These are phyloP conservation scores for Phaseolus coccineus DNA, from an alignment of 331 rosid species.

Conservation along the genomic window DNA sequence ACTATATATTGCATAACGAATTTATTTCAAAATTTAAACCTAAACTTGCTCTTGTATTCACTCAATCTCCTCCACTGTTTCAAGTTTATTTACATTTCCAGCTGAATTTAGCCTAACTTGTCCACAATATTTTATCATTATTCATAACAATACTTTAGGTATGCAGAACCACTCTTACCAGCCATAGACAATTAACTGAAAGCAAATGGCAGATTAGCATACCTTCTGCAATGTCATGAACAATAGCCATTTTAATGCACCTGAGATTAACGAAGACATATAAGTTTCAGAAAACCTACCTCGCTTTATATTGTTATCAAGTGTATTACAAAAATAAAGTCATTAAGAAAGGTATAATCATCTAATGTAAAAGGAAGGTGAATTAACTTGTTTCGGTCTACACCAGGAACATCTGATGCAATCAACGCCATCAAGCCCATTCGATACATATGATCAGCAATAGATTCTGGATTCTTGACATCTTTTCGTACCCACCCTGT, in stretches of 20 bases:
- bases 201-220: not conserved
- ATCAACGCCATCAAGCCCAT: constrained; percentile 94
- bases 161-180: not conserved
- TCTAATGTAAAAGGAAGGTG: not conserved
- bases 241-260: constrained; percentile 81
- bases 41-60: not conserved
- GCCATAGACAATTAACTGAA: not conserved
- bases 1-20: not conserved
- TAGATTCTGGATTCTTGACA: constrained; percentile 76
- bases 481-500: constrained; percentile 81
- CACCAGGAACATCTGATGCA: constrained; percentile 77
- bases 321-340: not conserved
- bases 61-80: constrained; percentile 14
- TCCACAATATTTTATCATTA: not conserved
- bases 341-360: not conserved
- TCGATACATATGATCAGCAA: constrained; percentile 97
- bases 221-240: constrained; percentile 85
- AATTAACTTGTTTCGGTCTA: constrained; percentile 76
- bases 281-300: constrained; percentile 23
- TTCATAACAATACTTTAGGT: not conserved
- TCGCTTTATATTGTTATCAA: not conserved
- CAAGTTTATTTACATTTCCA: not conserved
- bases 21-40: constrained; percentile 15
- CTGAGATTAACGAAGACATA: constrained; percentile 48
- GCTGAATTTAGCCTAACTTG: constrained; percentile 3